These are phyloP conservation scores for Adansonia rubrostipa DNA, from an alignment of 441 rosid species.

Conservation along the genomic window DNA sequence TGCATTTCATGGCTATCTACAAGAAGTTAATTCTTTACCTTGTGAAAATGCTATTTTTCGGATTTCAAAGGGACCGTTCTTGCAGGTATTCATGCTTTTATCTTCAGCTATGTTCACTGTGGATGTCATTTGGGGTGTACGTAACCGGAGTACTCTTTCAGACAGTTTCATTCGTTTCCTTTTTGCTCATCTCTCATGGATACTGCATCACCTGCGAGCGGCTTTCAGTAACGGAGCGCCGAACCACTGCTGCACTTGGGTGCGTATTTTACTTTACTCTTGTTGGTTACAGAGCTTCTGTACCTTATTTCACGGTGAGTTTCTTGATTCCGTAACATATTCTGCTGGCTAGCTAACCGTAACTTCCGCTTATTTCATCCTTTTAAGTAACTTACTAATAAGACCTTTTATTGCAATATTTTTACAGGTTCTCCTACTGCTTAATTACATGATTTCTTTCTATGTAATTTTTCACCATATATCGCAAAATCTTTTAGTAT, in stretches of 20 bases:
- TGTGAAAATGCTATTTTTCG: background rate
- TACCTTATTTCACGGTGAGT: constrained; percentile 87
- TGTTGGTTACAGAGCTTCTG: constrained; percentile 86
- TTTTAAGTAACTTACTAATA: constrained; percentile 20
- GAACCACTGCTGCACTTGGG: constrained; percentile 83
- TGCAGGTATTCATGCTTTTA: constrained; percentile 91
- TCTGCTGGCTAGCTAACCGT: constrained; percentile 1
- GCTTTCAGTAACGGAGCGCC: constrained; percentile 73
- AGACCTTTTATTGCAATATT: background rate
- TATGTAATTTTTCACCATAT: constrained; percentile 80
- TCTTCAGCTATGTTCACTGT: constrained; percentile 76
- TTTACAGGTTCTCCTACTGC: constrained; percentile 70
- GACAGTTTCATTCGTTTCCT: constrained; percentile 84
- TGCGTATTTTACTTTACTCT: constrained; percentile 84
- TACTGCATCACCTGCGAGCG: constrained; percentile 85
- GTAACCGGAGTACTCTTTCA: constrained; percentile 91
- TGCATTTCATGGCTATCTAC: constrained; percentile 15
- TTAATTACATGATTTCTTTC: constrained; percentile 77
- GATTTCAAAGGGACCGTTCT: constrained; percentile 24
- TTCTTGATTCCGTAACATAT: constrained; percentile 5
- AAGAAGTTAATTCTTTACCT: background rate
- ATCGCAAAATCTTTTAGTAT: constrained; percentile 66
- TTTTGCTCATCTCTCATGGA: constrained; percentile 90
- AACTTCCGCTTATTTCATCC: constrained; percentile 17
- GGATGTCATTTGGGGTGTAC: constrained; percentile 96